Evolutionary conservation across 805 yeast species (phyloP), one percentile per base, ranked within the genome.

Genomic region (Yarrowia keelungensis): DNA sequence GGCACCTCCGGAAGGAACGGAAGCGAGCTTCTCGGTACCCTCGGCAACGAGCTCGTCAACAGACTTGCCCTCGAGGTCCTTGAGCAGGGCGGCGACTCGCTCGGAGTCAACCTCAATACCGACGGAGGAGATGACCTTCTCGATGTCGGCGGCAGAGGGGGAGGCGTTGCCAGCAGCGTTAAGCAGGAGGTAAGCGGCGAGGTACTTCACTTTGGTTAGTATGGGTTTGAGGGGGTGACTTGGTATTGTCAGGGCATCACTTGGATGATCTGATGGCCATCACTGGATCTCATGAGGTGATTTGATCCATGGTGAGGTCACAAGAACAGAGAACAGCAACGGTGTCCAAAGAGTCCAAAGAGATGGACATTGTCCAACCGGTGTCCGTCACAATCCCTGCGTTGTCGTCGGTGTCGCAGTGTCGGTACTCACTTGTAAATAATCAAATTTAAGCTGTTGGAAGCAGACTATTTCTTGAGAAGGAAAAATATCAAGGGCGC

Each of bases 101-200:
- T 89, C 86, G 79, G 89, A 92, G 80, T 95, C 98, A 81, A 89
- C 91, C 83, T 95, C 99, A 77, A 91, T 89, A 83, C 98, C 98
- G 79, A 94, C 98, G 70, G 98, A 85, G 81, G 91, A 89, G 81
- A 95, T 88, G 79, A 95, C 89, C 76, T 89, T 79, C 84, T 91
- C 85, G 87, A 95, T 87, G 83, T 92, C 94, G 80, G 90, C 88
- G 77, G 97, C 96, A 76, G 97, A 85, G 84, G 99, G 98, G 79
- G 95, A 80, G 81, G 92, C 82, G 86, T 88, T 89, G 82, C 98
- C 99, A 84, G 97, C 97, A 83, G 95, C 92, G 86, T 89, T 92
- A 84, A 95, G 89, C 85, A 94, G 90, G 84, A 95, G 90, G 88
- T 95, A 95, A 84, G 99, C 98, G 85, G 99, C 99, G 86, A 95